phyloP scores from a whole-genome alignment of 1,284 basidiomycete species.

The Rhodotorula sp. region DNA sequence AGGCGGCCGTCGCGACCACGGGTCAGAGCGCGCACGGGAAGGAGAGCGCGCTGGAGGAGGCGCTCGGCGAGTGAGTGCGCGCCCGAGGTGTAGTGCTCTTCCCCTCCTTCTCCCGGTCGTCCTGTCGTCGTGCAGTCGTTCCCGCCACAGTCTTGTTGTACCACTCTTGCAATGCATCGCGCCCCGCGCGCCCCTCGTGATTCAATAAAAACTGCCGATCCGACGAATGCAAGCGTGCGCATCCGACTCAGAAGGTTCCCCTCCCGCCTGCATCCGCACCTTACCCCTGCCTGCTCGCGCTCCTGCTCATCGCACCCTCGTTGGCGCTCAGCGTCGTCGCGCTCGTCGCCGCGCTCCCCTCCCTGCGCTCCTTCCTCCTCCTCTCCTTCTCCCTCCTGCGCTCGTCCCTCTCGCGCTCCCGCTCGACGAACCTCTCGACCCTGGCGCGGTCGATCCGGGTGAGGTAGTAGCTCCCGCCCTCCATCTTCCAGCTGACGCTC shows the following conservation, averaged over 20 bases:
- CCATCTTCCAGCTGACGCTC: slow-evolving; percentile 44
- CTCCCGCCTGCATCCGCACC: neutral
- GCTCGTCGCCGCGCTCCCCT: slow-evolving; percentile 3
- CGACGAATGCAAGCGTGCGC: neutral
- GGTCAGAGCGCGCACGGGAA: neutral
- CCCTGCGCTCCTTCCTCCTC: neutral
- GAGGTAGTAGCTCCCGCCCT: slow-evolving; percentile 44
- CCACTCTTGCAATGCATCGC: neutral
- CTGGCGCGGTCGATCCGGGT: slow-evolving; percentile 35
- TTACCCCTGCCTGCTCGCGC: neutral
- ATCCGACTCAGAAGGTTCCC: too few species aligned
- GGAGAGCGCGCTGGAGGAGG: slow-evolving; percentile 3
- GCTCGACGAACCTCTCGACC: slow-evolving; percentile 22
- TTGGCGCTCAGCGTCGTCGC: neutral
- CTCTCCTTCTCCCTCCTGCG: neutral
- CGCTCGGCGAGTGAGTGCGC: neutral
- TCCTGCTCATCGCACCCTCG: neutral
- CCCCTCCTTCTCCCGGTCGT: neutral
- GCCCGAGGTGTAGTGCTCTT: neutral
- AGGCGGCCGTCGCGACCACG: neutral
- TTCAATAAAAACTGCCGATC: neutral
- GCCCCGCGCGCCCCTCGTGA: neutral
- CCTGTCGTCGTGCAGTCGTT: neutral
- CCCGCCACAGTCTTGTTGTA: neutral
- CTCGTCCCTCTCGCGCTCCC: slow-evolving; percentile 11